These are phyloP conservation scores for Diaporthe caulivora DNA, from an alignment of 2,329 filamentous ascomycete genomes.

Conservation along the genomic window DNA sequence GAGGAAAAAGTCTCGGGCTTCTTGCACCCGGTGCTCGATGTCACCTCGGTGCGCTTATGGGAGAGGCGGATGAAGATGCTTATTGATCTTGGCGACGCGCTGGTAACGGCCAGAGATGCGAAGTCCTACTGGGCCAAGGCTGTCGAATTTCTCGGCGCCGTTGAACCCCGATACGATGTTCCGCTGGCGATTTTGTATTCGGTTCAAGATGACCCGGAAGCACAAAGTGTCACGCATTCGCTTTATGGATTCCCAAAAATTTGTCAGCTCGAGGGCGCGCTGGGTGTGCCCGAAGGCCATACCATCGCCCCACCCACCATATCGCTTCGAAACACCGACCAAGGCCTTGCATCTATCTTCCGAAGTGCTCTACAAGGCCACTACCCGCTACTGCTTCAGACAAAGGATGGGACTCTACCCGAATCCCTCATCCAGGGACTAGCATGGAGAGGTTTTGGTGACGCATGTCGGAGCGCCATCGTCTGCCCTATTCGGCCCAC, in stretches of 20 bases:
- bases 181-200: conserved; percentile 65
- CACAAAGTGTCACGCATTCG: conserved; percentile 42
- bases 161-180: conserved; percentile 61
- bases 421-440: conserved; percentile 69
- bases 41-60: conserved; percentile 61
- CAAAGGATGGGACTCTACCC: conserved; percentile 67
- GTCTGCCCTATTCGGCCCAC: conserved; percentile 77
- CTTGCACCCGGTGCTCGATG: conserved; percentile 61
- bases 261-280: conserved; percentile 58
- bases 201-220: conserved; percentile 55
- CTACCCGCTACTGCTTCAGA: conserved; percentile 56
- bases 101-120: conserved; percentile 57
- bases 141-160: conserved; percentile 57
- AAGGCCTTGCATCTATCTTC: conserved; percentile 55
- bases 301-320: conserved; percentile 55
- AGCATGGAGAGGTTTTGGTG: conserved; percentile 72
- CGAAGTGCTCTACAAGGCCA: conserved; percentile 53
- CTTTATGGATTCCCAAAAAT: conserved; percentile 49
- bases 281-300: conserved; percentile 60
- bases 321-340: conserved; percentile 51
- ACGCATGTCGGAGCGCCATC: conserved; percentile 74
- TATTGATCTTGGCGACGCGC: conserved; percentile 59
- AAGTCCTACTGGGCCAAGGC: conserved; percentile 62
- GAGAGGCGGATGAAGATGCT: conserved; percentile 63
- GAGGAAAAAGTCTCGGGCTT: conserved; percentile 58